Conservation (phyloP, 202 grass and related monocot species). For the Alloteropsis angusta region DNA sequence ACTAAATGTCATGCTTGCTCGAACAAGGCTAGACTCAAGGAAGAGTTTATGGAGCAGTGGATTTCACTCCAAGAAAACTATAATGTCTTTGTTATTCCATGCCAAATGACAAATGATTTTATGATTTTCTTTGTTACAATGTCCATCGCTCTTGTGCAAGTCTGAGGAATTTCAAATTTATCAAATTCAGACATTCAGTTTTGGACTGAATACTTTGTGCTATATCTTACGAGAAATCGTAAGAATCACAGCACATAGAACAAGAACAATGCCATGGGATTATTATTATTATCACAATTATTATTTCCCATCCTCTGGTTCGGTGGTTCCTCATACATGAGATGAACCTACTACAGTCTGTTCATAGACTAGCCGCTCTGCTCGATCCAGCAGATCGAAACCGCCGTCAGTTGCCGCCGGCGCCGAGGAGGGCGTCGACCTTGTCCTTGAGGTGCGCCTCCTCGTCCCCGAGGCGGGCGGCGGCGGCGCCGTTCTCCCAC, state of each 20-base stretch:
- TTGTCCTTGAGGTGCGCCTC: slow-evolving; percentile 61
- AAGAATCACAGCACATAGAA: neutral
- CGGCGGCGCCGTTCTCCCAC: slow-evolving; percentile 63
- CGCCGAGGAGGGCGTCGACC: slow-evolving; percentile 42
- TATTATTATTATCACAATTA: neutral
- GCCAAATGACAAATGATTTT: too few species aligned
- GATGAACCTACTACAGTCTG: neutral
- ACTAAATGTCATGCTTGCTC: too few species aligned
- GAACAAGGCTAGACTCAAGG: too few species aligned
- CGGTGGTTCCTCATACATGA: neutral
- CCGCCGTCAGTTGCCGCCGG: slow-evolving; percentile 29
- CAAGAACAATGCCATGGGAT: neutral
- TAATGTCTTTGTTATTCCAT: too few species aligned
- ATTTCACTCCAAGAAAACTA: too few species aligned
- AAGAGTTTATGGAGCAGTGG: too few species aligned
- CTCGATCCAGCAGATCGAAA: neutral
- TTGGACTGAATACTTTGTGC: too few species aligned
- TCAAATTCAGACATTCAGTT: neutral
- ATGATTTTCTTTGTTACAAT: too few species aligned
- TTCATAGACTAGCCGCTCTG: neutral
- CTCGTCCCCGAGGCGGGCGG: slow-evolving; percentile 52
- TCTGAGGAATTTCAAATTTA: neutral
- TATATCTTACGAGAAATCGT: neutral
- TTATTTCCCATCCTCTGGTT: neutral
- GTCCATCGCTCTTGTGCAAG: neutral